Conservation (phyloP, 768 basidiomycete genomes). For the Termitomyces sp. region DNA sequence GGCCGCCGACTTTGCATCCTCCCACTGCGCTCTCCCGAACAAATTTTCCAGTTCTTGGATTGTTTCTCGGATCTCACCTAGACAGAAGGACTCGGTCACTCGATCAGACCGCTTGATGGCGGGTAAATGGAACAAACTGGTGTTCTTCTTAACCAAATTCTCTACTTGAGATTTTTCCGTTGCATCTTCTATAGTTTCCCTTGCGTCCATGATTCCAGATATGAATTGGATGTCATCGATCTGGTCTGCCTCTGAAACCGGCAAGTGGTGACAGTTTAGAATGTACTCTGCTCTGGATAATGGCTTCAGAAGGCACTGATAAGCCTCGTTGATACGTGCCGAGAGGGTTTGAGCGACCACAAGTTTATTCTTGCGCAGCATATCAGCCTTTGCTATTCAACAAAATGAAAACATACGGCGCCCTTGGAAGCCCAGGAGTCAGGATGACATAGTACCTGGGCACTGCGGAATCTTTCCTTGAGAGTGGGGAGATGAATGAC, state of each 20-base stretch:
- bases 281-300: constrained; percentile 80
- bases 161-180: constrained; percentile 45
- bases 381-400: constrained; percentile 4
- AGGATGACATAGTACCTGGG: constrained; percentile 81
- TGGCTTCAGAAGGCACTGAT: constrained; percentile 71
- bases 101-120: not conserved
- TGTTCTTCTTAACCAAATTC: constrained; percentile 55
- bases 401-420: constrained; percentile 34
- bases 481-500: constrained; percentile 57
- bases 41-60: constrained; percentile 43
- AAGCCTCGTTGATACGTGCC: constrained; percentile 78
- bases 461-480: constrained; percentile 62
- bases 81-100: constrained; percentile 5
- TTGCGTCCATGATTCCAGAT: constrained; percentile 70
- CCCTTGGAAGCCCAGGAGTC: constrained; percentile 78
- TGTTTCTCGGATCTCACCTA: constrained; percentile 53
- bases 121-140: constrained; percentile 18
- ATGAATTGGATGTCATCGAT: constrained; percentile 71
- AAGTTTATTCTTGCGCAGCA: constrained; percentile 43
- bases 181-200: constrained; percentile 75
- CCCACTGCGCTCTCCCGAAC: constrained; percentile 55
- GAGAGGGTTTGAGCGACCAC: constrained; percentile 65
- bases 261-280: constrained; percentile 56
- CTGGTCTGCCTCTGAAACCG: constrained; percentile 66
- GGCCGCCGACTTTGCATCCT: constrained; percentile 50